Percentiles rank a stretch among this genome's conserved stretches.
These are phyloP conservation scores for Alternaria arbusti DNA, from an alignment of 2,329 filamentous ascomycete species.

Conservation along the genomic window DNA sequence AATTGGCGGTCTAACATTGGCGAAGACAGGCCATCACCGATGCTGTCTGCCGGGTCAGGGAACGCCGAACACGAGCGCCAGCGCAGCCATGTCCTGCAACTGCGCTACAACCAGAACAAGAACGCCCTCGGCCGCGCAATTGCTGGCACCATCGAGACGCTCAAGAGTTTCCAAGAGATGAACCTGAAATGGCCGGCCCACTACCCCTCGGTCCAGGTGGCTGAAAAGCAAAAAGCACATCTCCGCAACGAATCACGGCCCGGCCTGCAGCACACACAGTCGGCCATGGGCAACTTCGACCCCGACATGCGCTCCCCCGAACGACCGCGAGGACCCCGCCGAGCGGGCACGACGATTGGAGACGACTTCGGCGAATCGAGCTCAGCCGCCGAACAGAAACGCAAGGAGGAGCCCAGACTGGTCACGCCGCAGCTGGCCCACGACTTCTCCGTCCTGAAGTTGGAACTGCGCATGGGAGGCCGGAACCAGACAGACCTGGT, in stretches of 20 bases:
- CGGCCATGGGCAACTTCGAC: slow-evolving; percentile 61
- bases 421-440: slow-evolving; percentile 92
- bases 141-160: slow-evolving; percentile 80
- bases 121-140: slow-evolving; percentile 87
- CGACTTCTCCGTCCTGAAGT: slow-evolving; percentile 93
- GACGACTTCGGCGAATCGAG: slow-evolving; percentile 73
- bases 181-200: slow-evolving; percentile 93
- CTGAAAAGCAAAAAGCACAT: slow-evolving; percentile 49
- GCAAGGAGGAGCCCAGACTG: slow-evolving; percentile 74
- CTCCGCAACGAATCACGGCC: slow-evolving; percentile 63
- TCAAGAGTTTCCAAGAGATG: slow-evolving; percentile 84
- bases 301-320: slow-evolving; percentile 49
- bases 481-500: slow-evolving; percentile 89
- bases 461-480: slow-evolving; percentile 89
- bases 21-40: slow-evolving; percentile 64
- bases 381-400: slow-evolving; percentile 67
- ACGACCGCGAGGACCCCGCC: slow-evolving; percentile 62
- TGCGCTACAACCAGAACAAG: slow-evolving; percentile 94
- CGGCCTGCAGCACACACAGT: slow-evolving; percentile 67
- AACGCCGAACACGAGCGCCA: slow-evolving; percentile 67
- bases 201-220: slow-evolving; percentile 79
- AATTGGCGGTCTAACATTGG: slow-evolving; percentile 63
- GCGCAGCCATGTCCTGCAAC: slow-evolving; percentile 85
- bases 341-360: slow-evolving; percentile 75
- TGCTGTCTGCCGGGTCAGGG: slow-evolving; percentile 56